Base-by-base conservation (phyloP, 73 alveolate genomes). In the Paramecium sonneborni region DNA sequence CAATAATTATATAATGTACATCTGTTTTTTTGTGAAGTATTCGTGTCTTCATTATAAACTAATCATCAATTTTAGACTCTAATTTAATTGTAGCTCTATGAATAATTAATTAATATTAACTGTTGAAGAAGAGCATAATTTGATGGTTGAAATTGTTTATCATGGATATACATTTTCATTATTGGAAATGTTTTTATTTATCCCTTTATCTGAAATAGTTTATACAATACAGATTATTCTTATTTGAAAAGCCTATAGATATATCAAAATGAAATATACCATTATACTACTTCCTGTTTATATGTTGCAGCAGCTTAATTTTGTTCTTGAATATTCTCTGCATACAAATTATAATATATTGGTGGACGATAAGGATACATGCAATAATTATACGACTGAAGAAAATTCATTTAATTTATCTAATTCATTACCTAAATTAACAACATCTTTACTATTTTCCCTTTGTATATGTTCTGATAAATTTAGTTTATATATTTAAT, bases 131-230 rank as follows among this genome's bases (percentile, higher is more conserved):
- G 84, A 23, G 84, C 84, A 62, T 62, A 62, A 6, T 62, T 62
- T 8, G 84, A 62, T 14, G 84, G 84, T 30, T 30, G 48, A 12
- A 12, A 32, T 32, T 30, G 48, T 21, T 62, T 62, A 62, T 62
- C 84, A 14, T 62, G 44, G 10, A 62, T 32, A 30, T 62, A 62
- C 84, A 62, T 62, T 30, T 62, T 62, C 48, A 62, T 30, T 30
- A 62, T 62, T 62, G 84, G 84, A 11, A 62, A 62, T 62, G 84
- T 62, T 62, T 62, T 62, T 62, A 62, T 26, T 62, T 62, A 32
- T 30, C 84, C 84, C 24, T 62, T 62, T 26, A 62, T 62, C 84
- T 62, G 24, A 62, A 62, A 62, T 12, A 62, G 84, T 62, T 62
- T 62, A 10, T 62, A 62, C 46, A 62, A 62, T 62, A 23, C 84